Evolutionary conservation across 2,329 filamentous ascomycete genomes (phyloP).

Genomic region (Leptodontidium sp.): DNA sequence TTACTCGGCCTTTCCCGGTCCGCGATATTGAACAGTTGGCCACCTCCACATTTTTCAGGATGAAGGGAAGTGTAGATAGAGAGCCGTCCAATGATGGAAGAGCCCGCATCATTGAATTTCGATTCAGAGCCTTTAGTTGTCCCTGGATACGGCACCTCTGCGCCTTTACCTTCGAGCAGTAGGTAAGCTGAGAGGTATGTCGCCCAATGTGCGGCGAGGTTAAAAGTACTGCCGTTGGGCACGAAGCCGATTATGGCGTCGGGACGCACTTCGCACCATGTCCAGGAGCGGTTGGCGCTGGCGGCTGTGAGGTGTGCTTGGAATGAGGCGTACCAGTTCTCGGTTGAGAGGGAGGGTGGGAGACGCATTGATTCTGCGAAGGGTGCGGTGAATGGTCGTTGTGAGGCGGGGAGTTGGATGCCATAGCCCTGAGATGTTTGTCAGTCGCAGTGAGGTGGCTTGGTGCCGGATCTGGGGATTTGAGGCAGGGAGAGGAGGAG

Average conservation of each 20-base stretch:
- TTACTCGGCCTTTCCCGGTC: neutral
- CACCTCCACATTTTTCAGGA: neutral
- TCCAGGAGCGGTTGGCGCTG: neutral
- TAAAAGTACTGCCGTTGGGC: neutral
- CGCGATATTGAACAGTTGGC: neutral
- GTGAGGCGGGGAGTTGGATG: neutral
- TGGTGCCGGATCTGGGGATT: neutral
- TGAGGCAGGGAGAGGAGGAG: neutral
- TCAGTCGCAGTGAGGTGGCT: no score
- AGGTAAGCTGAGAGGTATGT: neutral
- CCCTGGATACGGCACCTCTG: neutral
- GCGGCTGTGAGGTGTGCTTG: neutral
- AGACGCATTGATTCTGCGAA: neutral
- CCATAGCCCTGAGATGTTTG: neutral
- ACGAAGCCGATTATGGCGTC: conserved; percentile 8
- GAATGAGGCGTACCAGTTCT: conserved; percentile 7
- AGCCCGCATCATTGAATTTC: neutral
- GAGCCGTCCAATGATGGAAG: neutral
- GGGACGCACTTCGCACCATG: neutral
- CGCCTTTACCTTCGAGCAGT: neutral
- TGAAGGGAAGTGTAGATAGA: neutral
- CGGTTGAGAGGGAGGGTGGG: neutral
- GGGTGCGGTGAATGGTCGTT: neutral
- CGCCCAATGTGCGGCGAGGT: neutral
- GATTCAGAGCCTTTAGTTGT: neutral